Conservation (phyloP, 1,284 basidiomycete genomes). For the Vanrija sp. region DNA sequence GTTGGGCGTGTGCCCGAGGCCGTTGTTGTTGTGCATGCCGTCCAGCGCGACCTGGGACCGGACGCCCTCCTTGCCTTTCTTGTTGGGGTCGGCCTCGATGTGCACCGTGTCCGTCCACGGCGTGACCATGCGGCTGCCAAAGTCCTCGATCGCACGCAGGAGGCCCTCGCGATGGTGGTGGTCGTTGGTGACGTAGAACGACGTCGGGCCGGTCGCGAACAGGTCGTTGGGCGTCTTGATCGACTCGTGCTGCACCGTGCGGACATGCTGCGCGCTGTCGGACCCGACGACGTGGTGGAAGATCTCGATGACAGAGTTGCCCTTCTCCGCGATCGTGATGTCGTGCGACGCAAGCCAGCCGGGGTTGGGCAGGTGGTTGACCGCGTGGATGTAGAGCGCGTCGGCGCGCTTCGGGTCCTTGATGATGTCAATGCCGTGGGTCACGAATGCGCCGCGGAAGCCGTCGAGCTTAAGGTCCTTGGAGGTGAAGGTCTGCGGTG, state of each 20-base stretch:
- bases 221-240: constrained; percentile 35
- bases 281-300: constrained; percentile 25
- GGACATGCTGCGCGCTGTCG: constrained; percentile 17
- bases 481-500: constrained; percentile 22
- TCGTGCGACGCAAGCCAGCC: not conserved
- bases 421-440: constrained; percentile 38
- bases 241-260: constrained; percentile 23
- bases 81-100: constrained; percentile 9
- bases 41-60: constrained; percentile 17
- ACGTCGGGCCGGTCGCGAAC: constrained; percentile 17
- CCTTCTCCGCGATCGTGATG: constrained; percentile 1
- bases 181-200: constrained; percentile 36
- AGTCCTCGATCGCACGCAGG: constrained; percentile 23
- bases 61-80: constrained; percentile 6
- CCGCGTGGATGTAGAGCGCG: constrained; percentile 31
- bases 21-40: constrained; percentile 35
- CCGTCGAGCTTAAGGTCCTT: constrained; percentile 15
- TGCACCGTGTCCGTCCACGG: constrained; percentile 19
- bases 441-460: constrained; percentile 23
- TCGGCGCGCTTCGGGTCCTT: constrained; percentile 14
- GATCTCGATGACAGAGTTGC: constrained; percentile 32
- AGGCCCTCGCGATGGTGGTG: constrained; percentile 28
- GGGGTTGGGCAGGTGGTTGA: constrained; percentile 26
- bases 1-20: constrained; percentile 24
- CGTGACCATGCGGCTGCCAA: constrained; percentile 14